Evolutionary conservation across 768 basidiomycete species (phyloP), one percentile per base, ranked within the genome.

Genomic region (Macrolepiota fuliginosa): DNA sequence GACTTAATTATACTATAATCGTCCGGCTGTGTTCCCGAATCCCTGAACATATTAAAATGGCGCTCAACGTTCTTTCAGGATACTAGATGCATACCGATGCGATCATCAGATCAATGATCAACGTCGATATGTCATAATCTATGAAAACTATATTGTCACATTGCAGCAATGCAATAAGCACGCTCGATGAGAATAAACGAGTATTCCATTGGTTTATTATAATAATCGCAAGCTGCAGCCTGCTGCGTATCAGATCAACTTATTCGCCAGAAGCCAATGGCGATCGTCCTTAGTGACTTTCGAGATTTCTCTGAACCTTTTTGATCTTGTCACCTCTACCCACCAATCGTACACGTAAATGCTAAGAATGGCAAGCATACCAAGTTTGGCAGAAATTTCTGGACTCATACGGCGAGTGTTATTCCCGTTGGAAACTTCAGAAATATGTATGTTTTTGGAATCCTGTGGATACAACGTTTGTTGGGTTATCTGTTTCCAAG

Each of bases 241-340:
- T 49, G 47, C 47, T 49, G 19, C 47, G 47, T 15, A 24, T 24
- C 12, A 25, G 53, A 36, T 19, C 37, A 11, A 22, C 22, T 17
- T 15, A n/a, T 19, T 54, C 24, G 53, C 36, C 35, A 54, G 9
- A 24, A 15, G 37, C 55, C 5, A 22, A 39, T 10, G 27, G 37
- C 15, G 56, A 19, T 32, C 25, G 15, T 35, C n/a, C 36, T 57
- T 19, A n/a, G 42, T 5, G 42, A 45, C 42, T 6, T 13, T 42
- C 19, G 2, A 42, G 40, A 47, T n/a, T 36, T 35, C n/a, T 11
- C 17, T 47, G 3, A 29, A 10, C 47, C 6, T 32, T 32, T 47
- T 57, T 57, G 56, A 57, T 50, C 49, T 47, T 58, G 49, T 51
- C 57, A 58, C 46, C 4, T 54, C 15, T 49, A 49, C 22, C 53